Percentiles rank a stretch among this genome's conserved stretches.
Conservation (phyloP, 257 asterid species). For the Avicennia marina region DNA sequence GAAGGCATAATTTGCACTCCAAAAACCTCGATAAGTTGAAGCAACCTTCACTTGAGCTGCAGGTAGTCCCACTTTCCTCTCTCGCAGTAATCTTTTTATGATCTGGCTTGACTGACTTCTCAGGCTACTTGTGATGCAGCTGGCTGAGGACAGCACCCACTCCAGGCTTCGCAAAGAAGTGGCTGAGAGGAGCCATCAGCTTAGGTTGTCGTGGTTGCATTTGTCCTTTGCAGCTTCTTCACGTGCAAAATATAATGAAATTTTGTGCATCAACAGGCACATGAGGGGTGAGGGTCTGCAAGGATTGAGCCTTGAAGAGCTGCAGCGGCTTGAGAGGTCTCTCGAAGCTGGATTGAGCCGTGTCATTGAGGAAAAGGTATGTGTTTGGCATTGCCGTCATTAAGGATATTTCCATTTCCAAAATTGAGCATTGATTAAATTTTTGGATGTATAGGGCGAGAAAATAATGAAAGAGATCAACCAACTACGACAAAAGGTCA, state of each 20-base stretch:
- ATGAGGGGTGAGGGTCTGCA: constrained; percentile 94
- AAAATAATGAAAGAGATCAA: constrained; percentile 66
- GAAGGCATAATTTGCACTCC: constrained; percentile 65
- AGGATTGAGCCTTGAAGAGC: constrained; percentile 56
- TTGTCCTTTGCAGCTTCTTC: not conserved
- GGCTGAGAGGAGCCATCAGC: constrained; percentile 55
- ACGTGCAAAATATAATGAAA: not conserved
- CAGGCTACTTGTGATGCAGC: constrained; percentile 35
- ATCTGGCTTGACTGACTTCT: no score
- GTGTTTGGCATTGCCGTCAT: not conserved
- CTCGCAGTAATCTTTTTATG: no score
- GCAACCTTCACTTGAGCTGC: constrained; percentile 83
- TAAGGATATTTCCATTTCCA: not conserved
- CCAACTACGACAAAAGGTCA: constrained; percentile 70
- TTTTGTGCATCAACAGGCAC: constrained; percentile 39
- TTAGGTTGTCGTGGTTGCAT: constrained; percentile 32
- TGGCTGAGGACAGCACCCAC: constrained; percentile 56
- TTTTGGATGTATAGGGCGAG: constrained; percentile 42
- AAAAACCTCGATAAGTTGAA: constrained; percentile 67
- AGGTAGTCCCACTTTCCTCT: constrained; percentile 25
- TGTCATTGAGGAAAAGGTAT: constrained; percentile 65
- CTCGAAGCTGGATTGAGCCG: constrained; percentile 72
- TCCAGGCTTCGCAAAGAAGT: constrained; percentile 63
- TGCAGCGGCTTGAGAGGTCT: constrained; percentile 63
- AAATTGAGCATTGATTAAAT: not conserved